Evolutionary conservation across 352 stramenopile genomes (phyloP).

Genomic region (Globisporangium alternatum): DNA sequence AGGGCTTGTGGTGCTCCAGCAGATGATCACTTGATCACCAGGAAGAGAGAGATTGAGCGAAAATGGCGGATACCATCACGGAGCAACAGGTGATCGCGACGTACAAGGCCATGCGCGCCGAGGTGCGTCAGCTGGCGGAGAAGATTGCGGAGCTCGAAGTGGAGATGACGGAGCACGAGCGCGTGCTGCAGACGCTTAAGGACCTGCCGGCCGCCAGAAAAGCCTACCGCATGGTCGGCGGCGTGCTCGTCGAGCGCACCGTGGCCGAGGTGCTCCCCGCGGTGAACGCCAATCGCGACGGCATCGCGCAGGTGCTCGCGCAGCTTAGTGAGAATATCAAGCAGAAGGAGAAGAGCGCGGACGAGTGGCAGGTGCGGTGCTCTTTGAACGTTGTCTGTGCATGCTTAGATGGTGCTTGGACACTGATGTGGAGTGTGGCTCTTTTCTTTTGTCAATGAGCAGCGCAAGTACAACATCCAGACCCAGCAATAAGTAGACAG

Average conservation of each 20-base stretch:
- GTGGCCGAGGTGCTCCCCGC: conserved; percentile 94
- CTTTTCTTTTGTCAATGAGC: background rate
- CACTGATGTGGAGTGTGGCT: background rate
- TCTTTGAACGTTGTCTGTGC: background rate
- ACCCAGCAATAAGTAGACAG: conserved; percentile 56
- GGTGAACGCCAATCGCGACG: conserved; percentile 80
- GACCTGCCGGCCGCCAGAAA: conserved; percentile 71
- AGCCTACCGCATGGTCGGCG: conserved; percentile 95
- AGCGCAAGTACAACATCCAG: conserved; percentile 87
- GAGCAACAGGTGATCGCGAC: conserved; percentile 85
- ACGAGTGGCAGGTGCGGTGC: conserved; percentile 68
- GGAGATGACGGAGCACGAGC: conserved; percentile 81
- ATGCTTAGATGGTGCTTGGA: background rate
- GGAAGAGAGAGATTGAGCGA: conserved; percentile 4
- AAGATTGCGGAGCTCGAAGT: conserved; percentile 86
- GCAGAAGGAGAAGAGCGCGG: conserved; percentile 79
- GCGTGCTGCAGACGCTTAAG: conserved; percentile 80
- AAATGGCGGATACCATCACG: conserved; percentile 55
- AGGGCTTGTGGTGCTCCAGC: conserved; percentile 6
- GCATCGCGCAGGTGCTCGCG: conserved; percentile 68
- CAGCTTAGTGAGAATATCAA: conserved; percentile 81
- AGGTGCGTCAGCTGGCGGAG: conserved; percentile 80
- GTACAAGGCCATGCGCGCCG: conserved; percentile 84
- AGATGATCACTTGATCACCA: background rate
- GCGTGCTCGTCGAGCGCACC: conserved; percentile 96